Conservation (phyloP, 1,139 yeast species). For the Saccharomycopsis hybrid region DNA sequence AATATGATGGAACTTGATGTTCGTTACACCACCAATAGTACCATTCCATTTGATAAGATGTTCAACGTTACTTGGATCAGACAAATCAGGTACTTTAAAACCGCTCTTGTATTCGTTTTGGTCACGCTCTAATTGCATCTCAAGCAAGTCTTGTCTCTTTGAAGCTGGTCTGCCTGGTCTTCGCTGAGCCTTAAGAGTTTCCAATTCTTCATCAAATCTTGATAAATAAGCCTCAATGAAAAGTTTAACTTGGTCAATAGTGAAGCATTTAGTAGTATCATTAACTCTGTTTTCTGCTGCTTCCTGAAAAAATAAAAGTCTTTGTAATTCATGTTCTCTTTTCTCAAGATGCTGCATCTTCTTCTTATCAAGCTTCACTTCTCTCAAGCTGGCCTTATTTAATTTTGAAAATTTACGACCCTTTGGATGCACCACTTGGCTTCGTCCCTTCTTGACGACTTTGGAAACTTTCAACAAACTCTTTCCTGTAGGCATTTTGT, state of each 20-base stretch:
- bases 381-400: conserved; percentile 80
- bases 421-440: conserved; percentile 72
- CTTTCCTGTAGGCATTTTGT: conserved; percentile 72
- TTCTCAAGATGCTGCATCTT: conserved; percentile 51
- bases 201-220: conserved; percentile 69
- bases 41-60: conserved; percentile 73
- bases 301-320: conserved; percentile 62
- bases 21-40: conserved; percentile 69
- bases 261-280: conserved; percentile 38
- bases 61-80: conserved; percentile 52
- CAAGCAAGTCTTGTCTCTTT: conserved; percentile 59
- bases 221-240: conserved; percentile 59
- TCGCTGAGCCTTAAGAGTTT: conserved; percentile 49
- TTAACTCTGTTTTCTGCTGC: conserved; percentile 43
- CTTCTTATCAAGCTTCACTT: conserved; percentile 55
- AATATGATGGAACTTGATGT: conserved; percentile 39
- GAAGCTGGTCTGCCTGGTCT: conserved; percentile 86
- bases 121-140: conserved; percentile 58
- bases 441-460: conserved; percentile 50
- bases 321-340: conserved; percentile 48
- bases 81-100: conserved; percentile 65
- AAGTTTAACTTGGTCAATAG: conserved; percentile 50
- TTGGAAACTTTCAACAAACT: conserved; percentile 68
- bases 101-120: conserved; percentile 63
- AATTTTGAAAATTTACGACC: conserved; percentile 84